These are phyloP conservation scores for Lodderomyces pseudojiufengensis DNA, from an alignment of 1,139 yeast species.

Conservation along the genomic window DNA sequence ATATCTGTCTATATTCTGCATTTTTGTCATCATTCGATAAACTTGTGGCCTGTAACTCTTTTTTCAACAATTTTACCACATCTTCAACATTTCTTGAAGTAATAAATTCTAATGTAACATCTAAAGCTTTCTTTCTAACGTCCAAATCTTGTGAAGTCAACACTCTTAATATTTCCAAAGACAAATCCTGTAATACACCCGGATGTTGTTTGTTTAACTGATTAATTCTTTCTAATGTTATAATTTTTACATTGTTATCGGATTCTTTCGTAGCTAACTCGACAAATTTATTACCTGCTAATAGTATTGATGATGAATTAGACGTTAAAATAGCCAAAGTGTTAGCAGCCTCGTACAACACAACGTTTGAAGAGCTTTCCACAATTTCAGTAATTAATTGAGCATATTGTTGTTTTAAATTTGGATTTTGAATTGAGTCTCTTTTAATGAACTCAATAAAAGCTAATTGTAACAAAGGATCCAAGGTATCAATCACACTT, in stretches of 20 bases:
- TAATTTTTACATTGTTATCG: conserved; percentile 89
- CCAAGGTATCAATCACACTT: conserved; percentile 61
- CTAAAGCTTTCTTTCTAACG: conserved; percentile 84
- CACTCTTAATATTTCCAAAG: conserved; percentile 83
- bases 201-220: conserved; percentile 74
- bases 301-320: conserved; percentile 61
- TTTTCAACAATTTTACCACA: conserved; percentile 85
- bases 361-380: conserved; percentile 70
- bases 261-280: conserved; percentile 89
- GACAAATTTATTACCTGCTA: conserved; percentile 81
- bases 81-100: conserved; percentile 91
- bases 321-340: conserved; percentile 73
- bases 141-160: conserved; percentile 85
- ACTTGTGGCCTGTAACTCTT: conserved; percentile 75
- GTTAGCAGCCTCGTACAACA: conserved; percentile 87
- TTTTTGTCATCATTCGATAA: conserved; percentile 72
- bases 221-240: conserved; percentile 82
- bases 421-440: conserved; percentile 65
- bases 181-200: conserved; percentile 80
- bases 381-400: conserved; percentile 70
- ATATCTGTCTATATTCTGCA: conserved; percentile 81
- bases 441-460: conserved; percentile 88
- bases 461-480: conserved; percentile 82
- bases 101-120: conserved; percentile 74
- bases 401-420: conserved; percentile 67